Evolutionary conservation across 371 early-diverging fungal species (phyloP), one percentile per base, ranked within the genome.

Genomic region (Entomophthora muscae): DNA sequence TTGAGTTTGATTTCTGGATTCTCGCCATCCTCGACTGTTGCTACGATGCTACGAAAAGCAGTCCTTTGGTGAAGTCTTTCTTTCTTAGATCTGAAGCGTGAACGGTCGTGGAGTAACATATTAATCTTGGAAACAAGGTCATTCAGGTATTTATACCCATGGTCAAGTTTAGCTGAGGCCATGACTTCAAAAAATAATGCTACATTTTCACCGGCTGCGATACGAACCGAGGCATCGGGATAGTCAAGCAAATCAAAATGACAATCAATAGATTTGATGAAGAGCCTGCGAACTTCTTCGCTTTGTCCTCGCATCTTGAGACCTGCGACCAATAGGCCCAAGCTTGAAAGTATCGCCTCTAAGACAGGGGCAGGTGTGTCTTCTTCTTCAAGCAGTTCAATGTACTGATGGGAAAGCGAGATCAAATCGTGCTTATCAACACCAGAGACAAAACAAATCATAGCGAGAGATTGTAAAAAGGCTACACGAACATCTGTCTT

Each of bases 171-270:
- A 26, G n/a, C 12, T 3, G 53, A 24, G 29, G 24, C n/a, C n/a
- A 62, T n/a, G 2, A 52, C 24, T 62, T 62, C 62, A 33, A 22
- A 62, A 26, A 51, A 52, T 2, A 62, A 12, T 22, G 62, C 62
- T 13, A 62, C 23, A 29, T 62, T 62, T 29, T 62, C 62, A 13
- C 62, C 62, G 26, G 29, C 53, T 5, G 62, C 51, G 21, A 62
- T 62, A 13, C 62, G 62, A 3, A 62, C 62, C 1, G n/a, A 3
- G 2, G 62, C 22, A 26, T 62, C 62, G 22, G 53, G 23, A 53
- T 51, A 30, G n/a, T 62, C 62, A 5, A 62, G 28, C 22, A 51
- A 53, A 22, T 62, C 53, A 62, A 62, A 42, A 53, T 62, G 62
- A n/a, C 5, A 51, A 26, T 51, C 62, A 5, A 62, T 33, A 10